phyloP scores from a whole-genome alignment of 352 stramenopile genomes.

The Phytophthora pinifolia region DNA sequence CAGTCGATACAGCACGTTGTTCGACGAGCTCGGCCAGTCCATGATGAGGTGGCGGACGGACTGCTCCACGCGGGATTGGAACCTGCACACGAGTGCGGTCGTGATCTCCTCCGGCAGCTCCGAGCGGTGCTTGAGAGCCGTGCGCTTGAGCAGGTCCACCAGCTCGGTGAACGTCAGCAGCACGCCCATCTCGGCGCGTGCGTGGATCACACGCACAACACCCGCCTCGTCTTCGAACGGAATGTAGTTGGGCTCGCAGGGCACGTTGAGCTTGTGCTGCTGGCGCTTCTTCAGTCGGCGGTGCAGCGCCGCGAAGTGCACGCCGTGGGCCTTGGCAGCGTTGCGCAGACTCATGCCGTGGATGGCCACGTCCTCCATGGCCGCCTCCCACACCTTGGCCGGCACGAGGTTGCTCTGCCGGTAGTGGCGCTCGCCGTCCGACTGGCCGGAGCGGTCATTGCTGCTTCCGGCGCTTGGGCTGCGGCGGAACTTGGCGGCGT shows the following conservation, averaged over 20 bases:
- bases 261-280: conserved; percentile 38
- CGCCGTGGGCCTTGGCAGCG: conserved; percentile 56
- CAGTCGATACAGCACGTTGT: conserved; percentile 45
- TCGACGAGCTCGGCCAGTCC: conserved; percentile 45
- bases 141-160: conserved; percentile 59
- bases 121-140: conserved; percentile 56
- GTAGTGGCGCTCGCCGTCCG: conserved; percentile 38
- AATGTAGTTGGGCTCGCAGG: conserved; percentile 59
- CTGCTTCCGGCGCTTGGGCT: conserved; percentile 23
- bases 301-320: conserved; percentile 71
- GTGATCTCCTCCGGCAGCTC: conserved; percentile 41
- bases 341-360: conserved; percentile 71
- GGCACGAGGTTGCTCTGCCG: conserved; percentile 60
- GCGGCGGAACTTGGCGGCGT: conserved; percentile 18
- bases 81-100: conserved; percentile 42
- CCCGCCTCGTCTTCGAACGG: conserved; percentile 69
- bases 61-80: conserved; percentile 61
- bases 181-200: conserved; percentile 67
- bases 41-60: conserved; percentile 65
- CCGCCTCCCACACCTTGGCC: conserved; percentile 60
- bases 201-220: conserved; percentile 67
- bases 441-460: conserved; percentile 10
- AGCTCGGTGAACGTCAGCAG: conserved; percentile 72
- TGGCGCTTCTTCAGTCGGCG: conserved; percentile 69
- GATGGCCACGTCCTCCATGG: conserved; percentile 67